Evolutionary conservation across 345 rosid species (phyloP).

Genomic region (Hevea brasiliensis): DNA sequence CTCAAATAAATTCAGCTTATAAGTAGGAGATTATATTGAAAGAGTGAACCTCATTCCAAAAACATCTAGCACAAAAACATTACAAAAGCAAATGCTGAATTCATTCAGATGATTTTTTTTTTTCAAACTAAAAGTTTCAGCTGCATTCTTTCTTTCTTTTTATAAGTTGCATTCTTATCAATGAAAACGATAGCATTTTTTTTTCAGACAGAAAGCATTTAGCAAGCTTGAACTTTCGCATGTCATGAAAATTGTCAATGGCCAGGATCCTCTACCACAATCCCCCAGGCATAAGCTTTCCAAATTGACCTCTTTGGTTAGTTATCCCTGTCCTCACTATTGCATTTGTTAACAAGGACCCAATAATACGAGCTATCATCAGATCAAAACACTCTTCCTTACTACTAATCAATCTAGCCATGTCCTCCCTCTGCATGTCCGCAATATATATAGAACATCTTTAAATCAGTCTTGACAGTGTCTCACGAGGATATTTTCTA

Average conservation of each 20-base stretch:
- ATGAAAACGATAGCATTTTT: too few relatives aligned
- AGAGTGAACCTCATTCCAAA: background rate
- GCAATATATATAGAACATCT: background rate
- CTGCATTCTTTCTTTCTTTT: too few relatives aligned
- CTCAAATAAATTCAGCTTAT: background rate
- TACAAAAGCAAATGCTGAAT: too few relatives aligned
- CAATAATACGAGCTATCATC: background rate
- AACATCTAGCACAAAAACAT: too few relatives aligned
- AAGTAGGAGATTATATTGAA: background rate
- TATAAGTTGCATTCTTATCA: too few relatives aligned
- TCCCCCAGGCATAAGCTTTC: background rate
- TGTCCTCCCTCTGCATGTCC: background rate
- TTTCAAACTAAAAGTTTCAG: too few relatives aligned
- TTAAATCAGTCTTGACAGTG: background rate
- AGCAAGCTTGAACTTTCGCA: background rate
- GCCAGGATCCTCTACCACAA: background rate
- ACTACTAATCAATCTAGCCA: background rate
- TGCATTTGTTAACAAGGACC: background rate
- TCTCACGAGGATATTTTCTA: background rate
- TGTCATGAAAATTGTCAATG: background rate
- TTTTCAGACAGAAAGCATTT: background rate
- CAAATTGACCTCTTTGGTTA: background rate
- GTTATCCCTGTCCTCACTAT: background rate
- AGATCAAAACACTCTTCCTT: background rate
- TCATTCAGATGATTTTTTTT: too few relatives aligned